Evolutionary conservation across 768 basidiomycete species (phyloP), one percentile per base, ranked within the genome.

Genomic region (Daedaleopsis sinensis): DNA sequence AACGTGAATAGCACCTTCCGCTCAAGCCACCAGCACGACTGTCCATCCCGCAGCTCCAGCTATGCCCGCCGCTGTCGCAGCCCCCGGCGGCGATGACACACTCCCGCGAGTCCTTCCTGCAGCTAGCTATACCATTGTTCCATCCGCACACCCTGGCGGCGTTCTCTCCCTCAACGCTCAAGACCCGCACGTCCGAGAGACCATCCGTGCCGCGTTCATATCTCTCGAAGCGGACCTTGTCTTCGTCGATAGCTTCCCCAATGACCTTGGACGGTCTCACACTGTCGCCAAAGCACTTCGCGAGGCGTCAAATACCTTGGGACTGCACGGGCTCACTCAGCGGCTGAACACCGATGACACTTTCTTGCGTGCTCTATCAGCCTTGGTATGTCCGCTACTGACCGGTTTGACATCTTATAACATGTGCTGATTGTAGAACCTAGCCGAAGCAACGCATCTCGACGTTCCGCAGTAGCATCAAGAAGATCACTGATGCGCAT

Each of bases 401-500:
- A 7, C n/a, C n/a, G n/a, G n/a, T n/a, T n/a, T n/a, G n/a, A n/a
- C n/a, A n/a, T n/a, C n/a, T n/a, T n/a, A n/a, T n/a, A n/a, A n/a
- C n/a, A n/a, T n/a, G n/a, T n/a, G n/a, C n/a, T n/a, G n/a, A n/a
- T n/a, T n/a, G n/a, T n/a, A n/a, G n/a, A n/a, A n/a, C 36, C 4
- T 35, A 63, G 62, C 53, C 54, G 1, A 58, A 39, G 24, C 62
- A 63, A 39, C 62, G 57, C 15, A 54, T 63, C 42, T 55, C 57
- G 11, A 55, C 52, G 1, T 55, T 55, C 48, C 46, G 62, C 3
- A 46, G 62, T 7, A 16, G 5, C 8, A 39, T 63, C 52, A 63
- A 63, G 50, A 52, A 56, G 57, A 48, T 19, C 3, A 47, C 53
- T 12, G 58, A 63, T 21, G 36, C 53, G 0, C 47, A 50, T 12